Evolutionary conservation across 108 stramenopile species (phyloP).

Genomic region (Asterionellopsis glacialis): DNA sequence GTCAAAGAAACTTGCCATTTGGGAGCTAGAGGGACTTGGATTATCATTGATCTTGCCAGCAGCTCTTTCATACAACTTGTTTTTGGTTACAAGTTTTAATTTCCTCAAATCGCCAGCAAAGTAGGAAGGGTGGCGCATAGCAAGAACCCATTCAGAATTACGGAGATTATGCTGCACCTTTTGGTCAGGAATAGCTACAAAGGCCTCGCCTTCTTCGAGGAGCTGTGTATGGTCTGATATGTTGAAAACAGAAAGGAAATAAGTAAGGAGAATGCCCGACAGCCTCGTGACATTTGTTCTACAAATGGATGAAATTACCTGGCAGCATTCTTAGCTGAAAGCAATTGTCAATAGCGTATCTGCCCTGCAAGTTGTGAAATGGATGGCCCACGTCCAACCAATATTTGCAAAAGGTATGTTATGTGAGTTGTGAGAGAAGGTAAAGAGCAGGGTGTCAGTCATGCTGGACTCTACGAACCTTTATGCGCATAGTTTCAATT

Average conservation of each 20-base stretch:
- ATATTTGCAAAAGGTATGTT: neutral
- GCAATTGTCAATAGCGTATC: conserved; percentile 10
- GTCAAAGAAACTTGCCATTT: conserved; percentile 13
- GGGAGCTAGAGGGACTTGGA: neutral
- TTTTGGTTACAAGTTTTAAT: conserved; percentile 14
- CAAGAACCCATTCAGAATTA: conserved; percentile 8
- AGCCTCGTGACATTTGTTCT: too few relatives aligned
- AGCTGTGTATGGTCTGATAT: conserved; percentile 26
- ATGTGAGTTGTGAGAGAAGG: too few relatives aligned
- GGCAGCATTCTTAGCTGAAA: conserved; percentile 13
- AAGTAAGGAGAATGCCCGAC: too few relatives aligned
- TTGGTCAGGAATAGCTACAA: conserved; percentile 21
- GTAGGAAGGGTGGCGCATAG: conserved; percentile 28
- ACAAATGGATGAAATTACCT: too few relatives aligned
- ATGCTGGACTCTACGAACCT: conserved; percentile 15
- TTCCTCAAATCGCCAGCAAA: conserved; percentile 28
- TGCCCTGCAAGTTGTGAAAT: conserved; percentile 8
- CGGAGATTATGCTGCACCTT: too few relatives aligned
- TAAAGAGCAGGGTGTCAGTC: too few relatives aligned
- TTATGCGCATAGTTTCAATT: conserved; percentile 8
- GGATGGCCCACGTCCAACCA: neutral
- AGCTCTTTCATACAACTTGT: conserved; percentile 8
- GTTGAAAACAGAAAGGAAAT: neutral
- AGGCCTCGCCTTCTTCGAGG: conserved; percentile 23
- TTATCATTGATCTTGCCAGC: neutral